Conservation (phyloP, 176 grass and related monocot species). For the Aegilops umbellulata region DNA sequence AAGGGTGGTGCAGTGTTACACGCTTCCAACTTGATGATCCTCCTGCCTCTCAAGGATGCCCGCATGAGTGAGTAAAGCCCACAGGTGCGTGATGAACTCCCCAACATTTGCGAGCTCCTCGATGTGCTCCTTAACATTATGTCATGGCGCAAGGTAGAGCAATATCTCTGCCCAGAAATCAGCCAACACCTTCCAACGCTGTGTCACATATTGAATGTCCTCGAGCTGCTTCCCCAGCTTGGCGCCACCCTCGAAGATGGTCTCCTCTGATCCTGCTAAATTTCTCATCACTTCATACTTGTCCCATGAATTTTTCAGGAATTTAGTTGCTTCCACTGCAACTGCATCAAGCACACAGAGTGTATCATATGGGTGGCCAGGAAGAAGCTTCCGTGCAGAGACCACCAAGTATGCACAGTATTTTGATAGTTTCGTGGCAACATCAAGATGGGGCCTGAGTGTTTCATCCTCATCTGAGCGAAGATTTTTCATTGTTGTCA, state of each 20-base stretch:
- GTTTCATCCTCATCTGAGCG: no score
- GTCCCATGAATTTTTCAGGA: neutral
- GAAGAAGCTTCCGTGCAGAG: neutral
- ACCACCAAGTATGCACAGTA: neutral
- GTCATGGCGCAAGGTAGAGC: neutral
- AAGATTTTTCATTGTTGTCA: no score
- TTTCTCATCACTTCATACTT: neutral
- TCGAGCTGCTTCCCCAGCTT: slow-evolving; percentile 2
- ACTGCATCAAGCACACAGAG: neutral
- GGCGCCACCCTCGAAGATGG: neutral
- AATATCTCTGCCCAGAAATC: neutral
- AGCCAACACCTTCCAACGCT: neutral
- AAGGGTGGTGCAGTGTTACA: no score
- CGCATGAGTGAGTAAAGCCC: neutral
- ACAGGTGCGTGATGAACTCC: slow-evolving; percentile 6
- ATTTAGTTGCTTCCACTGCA: neutral
- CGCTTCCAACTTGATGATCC: neutral
- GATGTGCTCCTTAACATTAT: neutral
- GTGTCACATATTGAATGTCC: neutral
- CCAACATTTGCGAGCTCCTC: neutral
- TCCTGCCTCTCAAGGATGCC: neutral
- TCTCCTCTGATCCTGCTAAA: neutral
- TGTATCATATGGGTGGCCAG: neutral
- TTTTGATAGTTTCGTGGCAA: neutral
- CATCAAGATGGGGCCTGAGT: neutral